Base-by-base conservation (phyloP, 139 green algal genomes). In the Nannochloris sp. region DNA sequence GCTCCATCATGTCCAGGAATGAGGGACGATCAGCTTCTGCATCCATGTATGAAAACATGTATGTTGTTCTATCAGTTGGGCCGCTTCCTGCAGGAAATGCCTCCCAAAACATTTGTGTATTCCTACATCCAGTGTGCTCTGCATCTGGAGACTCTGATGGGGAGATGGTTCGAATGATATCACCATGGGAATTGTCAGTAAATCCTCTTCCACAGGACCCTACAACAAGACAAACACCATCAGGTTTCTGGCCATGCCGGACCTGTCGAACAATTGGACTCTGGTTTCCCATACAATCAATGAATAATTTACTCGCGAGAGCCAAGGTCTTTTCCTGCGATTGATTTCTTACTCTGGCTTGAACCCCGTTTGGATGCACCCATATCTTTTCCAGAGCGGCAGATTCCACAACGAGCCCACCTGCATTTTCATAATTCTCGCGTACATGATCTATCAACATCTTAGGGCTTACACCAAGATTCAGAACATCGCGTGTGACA, bases 1-100 rank as follows among this genome's bases (percentile, higher is more conserved):
- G 81, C 18, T 97, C 90, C 51, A 97, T 72, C 67, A 98, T 64
- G 14, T 70, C 23, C 14, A 82, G 64, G 25, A 98, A 69, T 24
- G 76, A 81, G 2, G 84, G 88, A 11, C 88, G 78, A 19, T 49
- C 46, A 67, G 53, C 77, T 53, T 88, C 53, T 1, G 88, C 89
- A 69, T 96, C 87, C 27, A 95, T 60, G 71, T 98, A 98, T 0
- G 84, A 83, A 76, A 98, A 98, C 81, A 99, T 86, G 81, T 99
- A 99, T 19, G 91, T 97, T 5, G 93, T 99, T 18, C 92, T 81
- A 76, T 96, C 86, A 5, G 51, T 74, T 4, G 78, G 68, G 8
- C 83, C 86, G 19, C 68, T 81, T 60, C 75, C 78, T 7, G 88
- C 84, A 23, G 89, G 87, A 61, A 96, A 97, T 1, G 87, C 87